phyloP scores from a whole-genome alignment of 192 early-diverging fungal genomes.

The Funneliformis mosseae region DNA sequence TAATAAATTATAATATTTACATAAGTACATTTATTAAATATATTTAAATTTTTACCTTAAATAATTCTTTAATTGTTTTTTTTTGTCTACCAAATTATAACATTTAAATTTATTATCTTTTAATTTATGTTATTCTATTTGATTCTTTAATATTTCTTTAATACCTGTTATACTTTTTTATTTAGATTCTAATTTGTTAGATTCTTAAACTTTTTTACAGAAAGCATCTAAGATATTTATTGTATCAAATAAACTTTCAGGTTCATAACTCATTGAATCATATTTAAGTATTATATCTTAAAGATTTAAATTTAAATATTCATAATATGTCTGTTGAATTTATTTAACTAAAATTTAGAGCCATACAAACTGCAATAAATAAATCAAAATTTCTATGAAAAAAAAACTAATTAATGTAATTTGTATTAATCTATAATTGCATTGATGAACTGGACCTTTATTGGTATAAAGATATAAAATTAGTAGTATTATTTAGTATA shows the following conservation, averaged over 20 bases:
- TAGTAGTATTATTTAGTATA: neutral
- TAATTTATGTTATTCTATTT: neutral
- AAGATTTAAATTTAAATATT: neutral
- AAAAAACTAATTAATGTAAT: neutral
- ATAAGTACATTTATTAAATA: too few species aligned
- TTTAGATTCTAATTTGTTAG: neutral
- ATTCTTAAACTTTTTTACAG: neutral
- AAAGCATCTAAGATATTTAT: neutral
- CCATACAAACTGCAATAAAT: neutral
- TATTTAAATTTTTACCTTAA: neutral
- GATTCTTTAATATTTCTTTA: neutral
- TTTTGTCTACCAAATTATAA: neutral
- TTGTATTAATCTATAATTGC: constrained; percentile 2
- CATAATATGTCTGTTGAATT: neutral
- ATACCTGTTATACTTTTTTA: neutral
- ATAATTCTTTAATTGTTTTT: neutral
- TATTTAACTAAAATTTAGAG: neutral
- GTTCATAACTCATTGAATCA: neutral
- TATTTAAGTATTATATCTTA: neutral
- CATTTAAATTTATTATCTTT: neutral
- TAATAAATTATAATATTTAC: neutral
- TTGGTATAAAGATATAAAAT: constrained; percentile 1
- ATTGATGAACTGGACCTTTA: neutral
- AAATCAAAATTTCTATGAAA: neutral
- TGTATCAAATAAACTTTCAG: neutral